Percentiles rank a stretch among this genome's conserved stretches.
Conservation (phyloP, 345 rosid genomes). For the Eucalyptus pumila region DNA sequence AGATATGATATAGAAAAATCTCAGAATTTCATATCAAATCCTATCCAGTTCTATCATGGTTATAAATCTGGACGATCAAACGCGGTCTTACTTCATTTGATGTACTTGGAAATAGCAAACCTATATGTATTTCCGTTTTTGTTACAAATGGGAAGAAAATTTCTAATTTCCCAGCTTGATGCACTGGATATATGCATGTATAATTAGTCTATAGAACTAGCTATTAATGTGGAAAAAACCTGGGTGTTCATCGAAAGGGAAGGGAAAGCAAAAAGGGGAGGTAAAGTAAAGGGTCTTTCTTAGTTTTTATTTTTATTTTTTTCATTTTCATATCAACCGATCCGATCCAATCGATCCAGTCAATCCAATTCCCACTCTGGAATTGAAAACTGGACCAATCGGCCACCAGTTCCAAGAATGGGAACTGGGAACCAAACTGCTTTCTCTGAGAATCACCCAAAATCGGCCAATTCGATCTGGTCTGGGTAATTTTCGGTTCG, state of each 20-base stretch:
- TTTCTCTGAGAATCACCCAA: accelerated
- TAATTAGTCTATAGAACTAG: not conserved
- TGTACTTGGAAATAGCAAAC: not conserved
- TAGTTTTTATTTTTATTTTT: too few species aligned
- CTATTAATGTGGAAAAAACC: not conserved
- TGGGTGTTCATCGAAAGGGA: too few species aligned
- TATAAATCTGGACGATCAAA: too few species aligned
- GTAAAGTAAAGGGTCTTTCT: too few species aligned
- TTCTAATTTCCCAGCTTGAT: not conserved
- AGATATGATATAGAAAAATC: too few species aligned
- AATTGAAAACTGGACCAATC: accelerated
- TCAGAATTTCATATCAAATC: too few species aligned
- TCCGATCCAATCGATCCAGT: accelerated
- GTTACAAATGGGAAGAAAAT: not conserved
- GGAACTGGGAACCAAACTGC: accelerated
- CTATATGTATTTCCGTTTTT: not conserved
- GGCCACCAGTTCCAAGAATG: too few species aligned
- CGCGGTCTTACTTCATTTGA: not conserved
- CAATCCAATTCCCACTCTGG: accelerated
- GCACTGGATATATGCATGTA: not conserved
- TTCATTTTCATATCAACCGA: too few species aligned
- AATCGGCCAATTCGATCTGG: accelerated
- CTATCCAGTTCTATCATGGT: too few species aligned
- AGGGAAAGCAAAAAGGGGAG: too few species aligned
- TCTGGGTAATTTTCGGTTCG: accelerated